Evolutionary conservation across 2,329 filamentous ascomycete species (phyloP).

Genomic region (Sodiomyces alkalinus): DNA sequence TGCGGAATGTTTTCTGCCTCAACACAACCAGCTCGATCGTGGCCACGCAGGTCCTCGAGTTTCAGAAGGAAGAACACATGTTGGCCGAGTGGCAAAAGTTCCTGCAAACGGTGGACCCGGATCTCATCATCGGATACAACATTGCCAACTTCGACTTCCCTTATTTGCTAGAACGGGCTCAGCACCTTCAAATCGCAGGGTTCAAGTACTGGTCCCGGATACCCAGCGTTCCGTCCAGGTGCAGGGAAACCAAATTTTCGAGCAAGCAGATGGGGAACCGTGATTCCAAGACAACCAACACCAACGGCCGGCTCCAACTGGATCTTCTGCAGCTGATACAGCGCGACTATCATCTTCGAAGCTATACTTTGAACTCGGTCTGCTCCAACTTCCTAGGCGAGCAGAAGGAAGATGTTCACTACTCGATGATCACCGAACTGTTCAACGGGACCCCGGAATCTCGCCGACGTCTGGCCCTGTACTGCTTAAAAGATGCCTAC

Average conservation of each 20-base stretch:
- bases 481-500: conserved; percentile 96
- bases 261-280: conserved; percentile 98
- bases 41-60: conserved; percentile 83
- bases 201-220: conserved; percentile 86
- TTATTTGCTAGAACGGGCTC: conserved; percentile 80
- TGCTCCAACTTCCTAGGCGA: conserved; percentile 89
- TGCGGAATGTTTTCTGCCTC: conserved; percentile 91
- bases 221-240: conserved; percentile 51
- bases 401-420: conserved; percentile 96
- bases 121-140: conserved; percentile 98
- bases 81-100: conserved; percentile 87
- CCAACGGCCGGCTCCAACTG: conserved; percentile 80
- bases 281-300: conserved; percentile 89
- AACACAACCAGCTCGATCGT: conserved; percentile 88
- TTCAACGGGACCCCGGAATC: conserved; percentile 96
- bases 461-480: conserved; percentile 75
- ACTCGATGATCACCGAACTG: conserved; percentile 97
- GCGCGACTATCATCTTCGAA: conserved; percentile 84
- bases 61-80: conserved; percentile 72
- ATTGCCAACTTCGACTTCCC: conserved; percentile 98
- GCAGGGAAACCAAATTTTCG: conserved; percentile 73
- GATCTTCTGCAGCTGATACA: conserved; percentile 92
- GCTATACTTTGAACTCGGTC: conserved; percentile 94
- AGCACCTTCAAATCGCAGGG: conserved; percentile 59
- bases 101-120: conserved; percentile 76